A percentile compares a stretch with the other conserved stretches of the same genome.
phyloP scores from a whole-genome alignment of 2,329 filamentous ascomycete genomes.

The Grosmannia serpens region DNA sequence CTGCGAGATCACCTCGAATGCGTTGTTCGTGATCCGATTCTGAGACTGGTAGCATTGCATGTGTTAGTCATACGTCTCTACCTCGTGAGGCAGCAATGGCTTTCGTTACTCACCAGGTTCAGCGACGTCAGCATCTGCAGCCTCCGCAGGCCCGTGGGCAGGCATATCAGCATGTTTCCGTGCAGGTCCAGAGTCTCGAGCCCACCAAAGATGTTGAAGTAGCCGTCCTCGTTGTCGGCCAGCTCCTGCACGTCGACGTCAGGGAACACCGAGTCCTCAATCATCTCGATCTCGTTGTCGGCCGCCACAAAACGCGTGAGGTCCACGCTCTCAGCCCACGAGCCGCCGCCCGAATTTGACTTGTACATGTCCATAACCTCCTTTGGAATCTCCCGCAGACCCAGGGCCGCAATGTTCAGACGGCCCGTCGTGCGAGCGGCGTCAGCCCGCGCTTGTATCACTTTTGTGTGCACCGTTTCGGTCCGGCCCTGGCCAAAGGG shows the following conservation, averaged over 20 bases:
- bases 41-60: slow-evolving; percentile 45
- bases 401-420: slow-evolving; percentile 80
- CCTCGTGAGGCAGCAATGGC: no score
- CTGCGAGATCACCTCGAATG: slow-evolving; percentile 62
- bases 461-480: slow-evolving; percentile 48
- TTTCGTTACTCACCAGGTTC: slow-evolving; percentile 53
- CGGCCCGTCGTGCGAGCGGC: slow-evolving; percentile 65
- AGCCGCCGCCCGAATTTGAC: slow-evolving; percentile 54
- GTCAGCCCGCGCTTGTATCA: slow-evolving; percentile 62
- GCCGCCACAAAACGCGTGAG: slow-evolving; percentile 74
- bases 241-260: slow-evolving; percentile 49
- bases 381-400: slow-evolving; percentile 64
- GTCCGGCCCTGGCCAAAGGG: slow-evolving; percentile 59
- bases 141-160: slow-evolving; percentile 66
- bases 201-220: slow-evolving; percentile 68
- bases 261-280: slow-evolving; percentile 69
- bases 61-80: neutral
- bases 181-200: slow-evolving; percentile 77
- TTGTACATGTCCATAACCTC: slow-evolving; percentile 91
- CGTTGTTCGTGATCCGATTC: slow-evolving; percentile 65
- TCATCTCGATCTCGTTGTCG: slow-evolving; percentile 71
- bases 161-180: slow-evolving; percentile 60
- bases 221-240: slow-evolving; percentile 52
- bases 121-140: slow-evolving; percentile 66
- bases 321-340: slow-evolving; percentile 89